These are phyloP conservation scores for Pyrus betulifolia DNA, from an alignment of 306 rosid species.

Conservation along the genomic window DNA sequence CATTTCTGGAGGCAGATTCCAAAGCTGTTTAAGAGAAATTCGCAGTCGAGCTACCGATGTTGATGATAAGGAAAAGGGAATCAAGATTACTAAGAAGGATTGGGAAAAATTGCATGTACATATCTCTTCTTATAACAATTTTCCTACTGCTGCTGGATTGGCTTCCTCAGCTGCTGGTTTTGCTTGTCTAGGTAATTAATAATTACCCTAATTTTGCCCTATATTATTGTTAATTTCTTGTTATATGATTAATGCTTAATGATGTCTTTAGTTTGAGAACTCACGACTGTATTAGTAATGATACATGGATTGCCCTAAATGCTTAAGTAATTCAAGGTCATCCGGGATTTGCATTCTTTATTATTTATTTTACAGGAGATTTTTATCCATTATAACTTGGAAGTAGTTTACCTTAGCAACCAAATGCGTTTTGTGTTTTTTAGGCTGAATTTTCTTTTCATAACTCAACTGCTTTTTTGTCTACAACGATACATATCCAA, in stretches of 20 bases:
- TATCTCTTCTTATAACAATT: slow-evolving; percentile 89
- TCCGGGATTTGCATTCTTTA: too few relatives aligned
- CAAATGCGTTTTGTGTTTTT: too few relatives aligned
- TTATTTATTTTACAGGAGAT: too few relatives aligned
- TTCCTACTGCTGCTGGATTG: slow-evolving; percentile 98
- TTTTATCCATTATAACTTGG: too few relatives aligned
- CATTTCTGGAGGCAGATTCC: slow-evolving; percentile 89
- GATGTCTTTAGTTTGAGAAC: too few relatives aligned
- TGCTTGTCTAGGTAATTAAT: slow-evolving; percentile 78
- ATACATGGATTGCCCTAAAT: too few relatives aligned
- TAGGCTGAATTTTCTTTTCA: too few relatives aligned
- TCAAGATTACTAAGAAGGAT: slow-evolving; percentile 64
- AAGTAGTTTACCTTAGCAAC: too few relatives aligned
- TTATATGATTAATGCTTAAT: neutral
- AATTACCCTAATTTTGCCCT: neutral
- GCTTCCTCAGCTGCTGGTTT: slow-evolving; percentile 98
- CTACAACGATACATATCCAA: too few relatives aligned
- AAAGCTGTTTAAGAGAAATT: slow-evolving; percentile 78
- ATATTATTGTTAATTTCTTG: neutral
- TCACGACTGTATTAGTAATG: too few relatives aligned
- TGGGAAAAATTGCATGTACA: slow-evolving; percentile 76
- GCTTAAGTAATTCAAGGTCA: too few relatives aligned
- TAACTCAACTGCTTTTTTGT: too few relatives aligned
- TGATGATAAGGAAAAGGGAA: slow-evolving; percentile 69
- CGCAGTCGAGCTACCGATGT: slow-evolving; percentile 77